Percentiles rank a stretch among this genome's conserved stretches.
Evolutionary conservation across 2,329 filamentous ascomycete species (phyloP).

Genomic region (Harringtonia aguacate): DNA sequence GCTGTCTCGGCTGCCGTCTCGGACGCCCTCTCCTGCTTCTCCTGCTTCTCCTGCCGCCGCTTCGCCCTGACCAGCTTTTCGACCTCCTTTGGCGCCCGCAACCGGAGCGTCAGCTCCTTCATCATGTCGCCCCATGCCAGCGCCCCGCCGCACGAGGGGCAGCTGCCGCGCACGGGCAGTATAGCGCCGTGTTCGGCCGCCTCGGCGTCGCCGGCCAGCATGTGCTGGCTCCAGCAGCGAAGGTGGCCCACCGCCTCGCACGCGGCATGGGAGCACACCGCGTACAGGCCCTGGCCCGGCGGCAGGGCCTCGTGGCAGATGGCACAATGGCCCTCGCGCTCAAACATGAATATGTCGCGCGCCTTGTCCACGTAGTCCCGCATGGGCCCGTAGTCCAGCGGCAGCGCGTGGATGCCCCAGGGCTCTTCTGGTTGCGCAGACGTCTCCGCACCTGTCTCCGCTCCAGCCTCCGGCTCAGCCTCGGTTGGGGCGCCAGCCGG

Average conservation of each 20-base stretch:
- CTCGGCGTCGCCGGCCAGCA: constrained; percentile 27
- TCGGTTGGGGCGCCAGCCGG: too few species aligned
- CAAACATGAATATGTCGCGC: constrained; percentile 41
- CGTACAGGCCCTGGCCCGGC: constrained; percentile 40
- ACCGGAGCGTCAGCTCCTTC: constrained; percentile 68
- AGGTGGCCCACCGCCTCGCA: constrained; percentile 51
- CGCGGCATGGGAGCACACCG: constrained; percentile 40
- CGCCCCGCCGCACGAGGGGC: constrained; percentile 55
- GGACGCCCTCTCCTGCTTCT: not conserved
- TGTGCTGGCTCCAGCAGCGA: constrained; percentile 45
- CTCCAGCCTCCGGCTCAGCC: too few species aligned
- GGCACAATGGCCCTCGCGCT: constrained; percentile 43
- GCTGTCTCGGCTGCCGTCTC: not conserved
- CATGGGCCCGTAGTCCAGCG: constrained; percentile 43
- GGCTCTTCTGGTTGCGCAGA: constrained; percentile 1
- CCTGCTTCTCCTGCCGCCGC: constrained; percentile 8
- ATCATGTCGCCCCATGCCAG: constrained; percentile 69
- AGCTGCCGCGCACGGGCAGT: constrained; percentile 58
- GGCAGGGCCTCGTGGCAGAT: constrained; percentile 37
- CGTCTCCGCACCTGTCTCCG: too few species aligned
- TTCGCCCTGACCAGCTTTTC: constrained; percentile 51
- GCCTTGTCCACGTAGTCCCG: constrained; percentile 45
- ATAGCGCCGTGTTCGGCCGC: constrained; percentile 29
- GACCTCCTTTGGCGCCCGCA: constrained; percentile 59
- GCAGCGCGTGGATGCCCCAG: constrained; percentile 42